Conservation (phyloP, 441 rosid genomes). For the Pelargonium citronellum region DNA sequence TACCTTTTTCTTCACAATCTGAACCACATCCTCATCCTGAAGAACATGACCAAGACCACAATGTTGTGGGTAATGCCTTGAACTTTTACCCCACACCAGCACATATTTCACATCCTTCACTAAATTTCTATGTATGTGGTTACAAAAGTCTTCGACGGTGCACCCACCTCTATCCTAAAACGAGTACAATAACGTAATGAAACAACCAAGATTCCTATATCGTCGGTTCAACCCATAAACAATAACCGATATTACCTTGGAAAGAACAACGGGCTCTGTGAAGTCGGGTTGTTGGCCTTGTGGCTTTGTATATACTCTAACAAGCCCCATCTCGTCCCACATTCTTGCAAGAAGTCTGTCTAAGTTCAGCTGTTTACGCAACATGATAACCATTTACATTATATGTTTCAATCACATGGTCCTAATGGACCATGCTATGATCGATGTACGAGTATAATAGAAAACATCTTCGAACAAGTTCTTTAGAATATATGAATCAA, state of each 20-base stretch:
- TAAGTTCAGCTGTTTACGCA: conserved; percentile 71
- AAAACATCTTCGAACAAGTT: no score
- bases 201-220: no score
- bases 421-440: background rate
- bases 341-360: conserved; percentile 92
- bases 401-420: conserved; percentile 11
- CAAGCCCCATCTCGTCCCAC: conserved; percentile 97
- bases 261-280: conserved; percentile 80
- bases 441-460: background rate
- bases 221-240: no score
- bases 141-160: conserved; percentile 85
- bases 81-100: conserved; percentile 87
- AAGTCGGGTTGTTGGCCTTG: conserved; percentile 99
- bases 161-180: conserved; percentile 94
- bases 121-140: conserved; percentile 89
- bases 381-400: conserved; percentile 19
- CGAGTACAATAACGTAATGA: background rate
- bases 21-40: conserved; percentile 95
- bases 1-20: conserved; percentile 97
- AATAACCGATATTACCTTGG: conserved; percentile 41
- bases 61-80: conserved; percentile 93
- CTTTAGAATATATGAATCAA: background rate
- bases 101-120: conserved; percentile 94
- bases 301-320: conserved; percentile 90
- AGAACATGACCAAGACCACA: conserved; percentile 82